Evolutionary conservation across 2,329 filamentous ascomycete genomes (phyloP).

Genomic region (Fusarium sp.): DNA sequence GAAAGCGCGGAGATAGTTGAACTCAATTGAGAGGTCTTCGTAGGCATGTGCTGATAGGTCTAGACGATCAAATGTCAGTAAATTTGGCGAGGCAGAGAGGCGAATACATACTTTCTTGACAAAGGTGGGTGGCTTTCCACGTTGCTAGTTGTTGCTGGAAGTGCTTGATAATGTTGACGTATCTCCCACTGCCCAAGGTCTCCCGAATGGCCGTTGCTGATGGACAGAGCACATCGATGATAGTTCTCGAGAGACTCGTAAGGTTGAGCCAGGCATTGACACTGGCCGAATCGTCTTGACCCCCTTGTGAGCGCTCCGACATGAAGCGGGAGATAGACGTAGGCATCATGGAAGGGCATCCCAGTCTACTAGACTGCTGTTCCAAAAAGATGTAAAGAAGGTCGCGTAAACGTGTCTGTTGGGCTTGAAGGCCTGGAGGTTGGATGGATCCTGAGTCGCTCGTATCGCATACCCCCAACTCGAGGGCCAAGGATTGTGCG

Average conservation of each 20-base stretch:
- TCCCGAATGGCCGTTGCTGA: constrained; percentile 47
- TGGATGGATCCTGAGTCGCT: neutral
- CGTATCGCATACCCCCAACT: constrained; percentile 24
- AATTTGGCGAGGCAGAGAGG: neutral
- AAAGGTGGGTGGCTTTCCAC: constrained; percentile 17
- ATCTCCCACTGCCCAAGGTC: constrained; percentile 4
- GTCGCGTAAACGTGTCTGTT: constrained; percentile 6
- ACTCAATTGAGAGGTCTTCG: constrained; percentile 63
- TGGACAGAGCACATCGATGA: constrained; percentile 52
- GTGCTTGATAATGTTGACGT: constrained; percentile 28
- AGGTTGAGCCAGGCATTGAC: constrained; percentile 23
- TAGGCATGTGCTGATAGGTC: constrained; percentile 25
- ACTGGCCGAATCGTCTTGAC: neutral
- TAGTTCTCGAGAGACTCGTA: constrained; percentile 18
- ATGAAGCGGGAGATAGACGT: constrained; percentile 1
- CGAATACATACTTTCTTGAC: neutral
- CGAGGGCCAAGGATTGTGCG: constrained; percentile 27
- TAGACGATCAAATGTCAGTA: neutral
- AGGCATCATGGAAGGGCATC: constrained; percentile 26
- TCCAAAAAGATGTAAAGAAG: constrained; percentile 27
- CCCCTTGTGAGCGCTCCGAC: neutral
- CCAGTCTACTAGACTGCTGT: constrained; percentile 26
- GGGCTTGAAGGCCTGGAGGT: neutral
- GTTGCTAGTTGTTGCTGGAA: constrained; percentile 23
- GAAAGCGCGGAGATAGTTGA: constrained; percentile 56